A percentile compares a stretch with the other conserved stretches of the same genome.
Conservation (phyloP, 2,329 filamentous ascomycete genomes). For the Fusarium incarnatum region DNA sequence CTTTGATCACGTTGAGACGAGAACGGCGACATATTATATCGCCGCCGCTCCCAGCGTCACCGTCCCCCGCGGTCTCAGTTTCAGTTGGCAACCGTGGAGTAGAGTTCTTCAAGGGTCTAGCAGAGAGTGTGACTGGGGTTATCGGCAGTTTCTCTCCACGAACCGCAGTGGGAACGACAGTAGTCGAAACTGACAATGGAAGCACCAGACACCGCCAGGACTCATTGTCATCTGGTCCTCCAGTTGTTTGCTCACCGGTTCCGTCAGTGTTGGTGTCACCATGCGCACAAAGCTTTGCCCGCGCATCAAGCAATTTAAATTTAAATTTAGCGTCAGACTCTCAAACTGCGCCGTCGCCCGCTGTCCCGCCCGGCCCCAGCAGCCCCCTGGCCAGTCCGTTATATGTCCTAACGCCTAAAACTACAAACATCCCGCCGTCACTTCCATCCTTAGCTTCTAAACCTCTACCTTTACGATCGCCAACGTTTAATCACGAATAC, state of each 20-base stretch:
- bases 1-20: conserved; percentile 20
- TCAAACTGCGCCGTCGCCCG: conserved; percentile 38
- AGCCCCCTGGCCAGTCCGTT: conserved; percentile 39
- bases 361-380: conserved; percentile 40
- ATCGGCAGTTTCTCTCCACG: conserved; percentile 40
- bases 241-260: conserved; percentile 18
- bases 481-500: conserved; percentile 26
- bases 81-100: conserved; percentile 37
- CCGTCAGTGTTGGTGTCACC: conserved; percentile 33
- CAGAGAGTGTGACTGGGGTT: conserved; percentile 36
- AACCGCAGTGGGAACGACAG: conserved; percentile 27
- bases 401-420: conserved; percentile 48
- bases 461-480: conserved; percentile 23
- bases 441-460: conserved; percentile 30
- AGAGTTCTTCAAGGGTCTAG: conserved; percentile 33
- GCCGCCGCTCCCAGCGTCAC: conserved; percentile 13
- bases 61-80: conserved; percentile 27
- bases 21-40: conserved; percentile 20
- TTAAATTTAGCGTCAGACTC: conserved; percentile 36
- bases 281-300: conserved; percentile 27
- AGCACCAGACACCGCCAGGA: conserved; percentile 27
- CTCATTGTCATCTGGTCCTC: conserved; percentile 32
- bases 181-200: conserved; percentile 20
- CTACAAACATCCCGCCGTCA: conserved; percentile 43
- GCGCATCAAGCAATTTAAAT: conserved; percentile 35